Conservation (phyloP, 148 eudicot genomes). For the Heliosperma pusillum region DNA sequence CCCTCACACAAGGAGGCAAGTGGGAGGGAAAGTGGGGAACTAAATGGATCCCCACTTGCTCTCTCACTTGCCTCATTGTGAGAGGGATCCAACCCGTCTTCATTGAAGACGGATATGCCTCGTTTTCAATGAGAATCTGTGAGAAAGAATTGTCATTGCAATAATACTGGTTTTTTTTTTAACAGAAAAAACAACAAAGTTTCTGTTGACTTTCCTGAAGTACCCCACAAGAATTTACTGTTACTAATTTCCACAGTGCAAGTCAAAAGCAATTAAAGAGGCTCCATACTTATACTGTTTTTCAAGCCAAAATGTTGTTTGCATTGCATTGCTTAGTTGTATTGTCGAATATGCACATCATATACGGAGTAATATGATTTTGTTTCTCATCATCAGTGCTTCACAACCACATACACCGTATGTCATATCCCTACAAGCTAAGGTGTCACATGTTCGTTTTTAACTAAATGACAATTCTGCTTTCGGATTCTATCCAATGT, state of each 20-base stretch:
- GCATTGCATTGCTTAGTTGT: conserved; percentile 9
- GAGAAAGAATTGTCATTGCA: too few species aligned
- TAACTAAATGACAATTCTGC: conserved; percentile 18
- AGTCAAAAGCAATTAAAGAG: conserved; percentile 2
- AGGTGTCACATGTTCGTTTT: conserved; percentile 25
- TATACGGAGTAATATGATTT: not conserved
- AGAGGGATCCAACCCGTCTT: too few species aligned
- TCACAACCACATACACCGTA: conserved; percentile 10
- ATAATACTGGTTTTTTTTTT: too few species aligned
- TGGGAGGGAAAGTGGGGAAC: too few species aligned
- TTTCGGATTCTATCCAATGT: conserved; percentile 14
- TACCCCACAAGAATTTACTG: not conserved
- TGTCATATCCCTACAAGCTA: conserved; percentile 7
- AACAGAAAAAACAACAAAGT: too few species aligned
- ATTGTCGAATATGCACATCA: not conserved
- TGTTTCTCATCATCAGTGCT: conserved; percentile 4
- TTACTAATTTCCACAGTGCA: not conserved
- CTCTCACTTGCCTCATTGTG: too few species aligned
- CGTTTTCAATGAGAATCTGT: too few species aligned
- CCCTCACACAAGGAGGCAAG: too few species aligned
- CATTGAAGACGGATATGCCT: too few species aligned
- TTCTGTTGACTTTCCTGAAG: not conserved
- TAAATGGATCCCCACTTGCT: too few species aligned
- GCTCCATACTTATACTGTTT: not conserved
- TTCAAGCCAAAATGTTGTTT: not conserved